These are phyloP conservation scores for Stylonectria norvegica DNA, from an alignment of 2,329 filamentous ascomycete genomes.

Conservation along the genomic window DNA sequence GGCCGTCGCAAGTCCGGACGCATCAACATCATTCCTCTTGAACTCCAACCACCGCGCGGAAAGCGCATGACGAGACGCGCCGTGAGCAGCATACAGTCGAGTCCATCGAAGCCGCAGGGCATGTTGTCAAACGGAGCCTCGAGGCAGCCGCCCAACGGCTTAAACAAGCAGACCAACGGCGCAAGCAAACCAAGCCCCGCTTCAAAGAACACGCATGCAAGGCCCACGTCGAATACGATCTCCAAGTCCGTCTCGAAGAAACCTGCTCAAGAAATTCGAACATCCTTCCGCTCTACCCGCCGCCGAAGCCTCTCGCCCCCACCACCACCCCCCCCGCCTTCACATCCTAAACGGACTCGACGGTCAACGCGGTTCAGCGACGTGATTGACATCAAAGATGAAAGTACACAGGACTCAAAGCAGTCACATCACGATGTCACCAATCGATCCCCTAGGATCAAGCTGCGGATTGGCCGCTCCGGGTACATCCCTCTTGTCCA, in stretches of 20 bases:
- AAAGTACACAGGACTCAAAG: slow-evolving; percentile 11
- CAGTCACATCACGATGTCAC: slow-evolving; percentile 17
- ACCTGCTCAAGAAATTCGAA: slow-evolving; percentile 26
- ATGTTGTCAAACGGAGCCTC: slow-evolving; percentile 25
- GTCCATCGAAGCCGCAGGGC: slow-evolving; percentile 28
- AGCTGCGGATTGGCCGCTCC: slow-evolving; percentile 41
- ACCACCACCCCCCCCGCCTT: slow-evolving; percentile 35
- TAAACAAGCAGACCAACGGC: slow-evolving; percentile 19
- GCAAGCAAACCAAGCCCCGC: slow-evolving; percentile 26
- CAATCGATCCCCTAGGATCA: slow-evolving; percentile 44
- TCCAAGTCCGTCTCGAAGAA: slow-evolving; percentile 32
- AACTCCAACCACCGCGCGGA: slow-evolving; percentile 47
- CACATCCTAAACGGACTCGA: slow-evolving; percentile 42
- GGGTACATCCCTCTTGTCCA: slow-evolving; percentile 55
- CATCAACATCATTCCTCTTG: slow-evolving; percentile 55
- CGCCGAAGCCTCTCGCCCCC: slow-evolving; percentile 42
- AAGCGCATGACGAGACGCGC: slow-evolving; percentile 51
- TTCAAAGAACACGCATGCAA: slow-evolving; percentile 22
- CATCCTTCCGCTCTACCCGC: slow-evolving; percentile 33
- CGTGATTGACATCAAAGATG: slow-evolving; percentile 17
- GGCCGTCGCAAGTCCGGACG: slow-evolving; percentile 66
- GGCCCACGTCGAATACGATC: slow-evolving; percentile 22
- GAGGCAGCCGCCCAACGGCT: slow-evolving; percentile 22
- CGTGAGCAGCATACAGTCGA: slow-evolving; percentile 32
- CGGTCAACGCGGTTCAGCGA: slow-evolving; percentile 41